Percentiles rank a stretch among this genome's conserved stretches.
Conservation (phyloP, 352 stramenopile genomes). For the Pythium pyrilobum region DNA sequence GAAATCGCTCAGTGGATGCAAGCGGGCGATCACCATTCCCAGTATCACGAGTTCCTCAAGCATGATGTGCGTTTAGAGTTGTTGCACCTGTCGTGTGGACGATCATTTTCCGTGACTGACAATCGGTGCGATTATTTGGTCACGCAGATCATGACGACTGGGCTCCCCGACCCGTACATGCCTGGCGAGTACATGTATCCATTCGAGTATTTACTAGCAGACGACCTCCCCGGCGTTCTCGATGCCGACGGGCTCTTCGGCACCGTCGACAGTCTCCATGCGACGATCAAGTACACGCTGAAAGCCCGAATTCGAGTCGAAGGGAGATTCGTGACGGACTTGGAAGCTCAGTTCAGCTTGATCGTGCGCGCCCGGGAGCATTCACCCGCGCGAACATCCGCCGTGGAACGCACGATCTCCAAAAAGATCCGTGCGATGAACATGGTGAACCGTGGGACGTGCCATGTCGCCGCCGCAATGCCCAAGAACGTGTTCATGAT, state of each 20-base stretch:
- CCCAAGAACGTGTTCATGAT: conserved; percentile 53
- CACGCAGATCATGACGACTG: conserved; percentile 36
- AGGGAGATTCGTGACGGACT: conserved; percentile 60
- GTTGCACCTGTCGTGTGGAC: no score
- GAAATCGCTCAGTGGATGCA: conserved; percentile 69
- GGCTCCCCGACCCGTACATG: conserved; percentile 45
- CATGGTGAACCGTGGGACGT: conserved; percentile 50
- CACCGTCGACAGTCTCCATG: conserved; percentile 44
- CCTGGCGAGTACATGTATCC: conserved; percentile 68
- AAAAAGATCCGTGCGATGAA: conserved; percentile 56
- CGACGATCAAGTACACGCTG: conserved; percentile 74
- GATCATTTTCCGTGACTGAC: no score
- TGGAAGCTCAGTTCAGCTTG: conserved; percentile 52
- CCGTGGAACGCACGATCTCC: conserved; percentile 54
- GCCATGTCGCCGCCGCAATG: conserved; percentile 58
- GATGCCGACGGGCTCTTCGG: conserved; percentile 50
- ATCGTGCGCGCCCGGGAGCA: conserved; percentile 35
- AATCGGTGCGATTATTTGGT: neutral
- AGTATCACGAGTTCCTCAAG: conserved; percentile 61
- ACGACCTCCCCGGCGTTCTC: conserved; percentile 46
- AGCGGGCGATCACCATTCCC: conserved; percentile 50
- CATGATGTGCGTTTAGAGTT: conserved; percentile 43
- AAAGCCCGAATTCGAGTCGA: conserved; percentile 64
- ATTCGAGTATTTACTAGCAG: conserved; percentile 53
- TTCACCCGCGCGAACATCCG: conserved; percentile 21